Percentiles rank a stretch among this genome's conserved stretches.
Conservation (phyloP, 306 rosid species). For the Castanea sativa region DNA sequence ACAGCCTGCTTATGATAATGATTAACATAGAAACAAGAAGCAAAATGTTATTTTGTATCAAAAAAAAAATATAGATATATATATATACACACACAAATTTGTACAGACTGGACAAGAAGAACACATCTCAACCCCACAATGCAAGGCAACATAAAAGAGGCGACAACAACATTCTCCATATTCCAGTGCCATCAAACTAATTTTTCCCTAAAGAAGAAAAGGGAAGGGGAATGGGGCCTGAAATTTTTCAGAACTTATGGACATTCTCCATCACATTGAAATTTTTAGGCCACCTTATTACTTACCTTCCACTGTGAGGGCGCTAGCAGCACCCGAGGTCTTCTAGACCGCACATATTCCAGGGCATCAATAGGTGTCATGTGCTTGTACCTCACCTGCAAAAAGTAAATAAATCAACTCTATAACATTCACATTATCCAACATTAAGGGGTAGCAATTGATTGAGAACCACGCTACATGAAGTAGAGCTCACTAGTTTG, state of each 20-base stretch:
- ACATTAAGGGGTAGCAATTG: no score
- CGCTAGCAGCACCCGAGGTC: constrained; percentile 90
- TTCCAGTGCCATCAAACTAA: neutral
- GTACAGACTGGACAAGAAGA: neutral
- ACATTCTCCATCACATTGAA: neutral
- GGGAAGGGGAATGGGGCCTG: neutral
- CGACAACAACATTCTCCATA: neutral
- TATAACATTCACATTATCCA: neutral
- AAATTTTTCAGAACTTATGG: neutral
- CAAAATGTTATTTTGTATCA: neutral
- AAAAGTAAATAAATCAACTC: constrained; percentile 21
- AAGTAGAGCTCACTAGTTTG: no score
- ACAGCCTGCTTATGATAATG: constrained; percentile 63
- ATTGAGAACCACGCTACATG: no score
- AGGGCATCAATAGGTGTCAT: constrained; percentile 85
- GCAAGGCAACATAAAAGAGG: neutral
- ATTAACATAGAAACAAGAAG: neutral
- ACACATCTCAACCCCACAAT: neutral
- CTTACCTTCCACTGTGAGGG: constrained; percentile 93
- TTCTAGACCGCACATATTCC: constrained; percentile 80
- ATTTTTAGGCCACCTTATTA: neutral
- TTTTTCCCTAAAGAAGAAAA: neutral
- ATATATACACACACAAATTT: neutral
- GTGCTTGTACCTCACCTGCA: constrained; percentile 76
- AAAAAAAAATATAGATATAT: neutral